Conservation (phyloP, 2,329 filamentous ascomycete species). For the Microascus cirrosus region DNA sequence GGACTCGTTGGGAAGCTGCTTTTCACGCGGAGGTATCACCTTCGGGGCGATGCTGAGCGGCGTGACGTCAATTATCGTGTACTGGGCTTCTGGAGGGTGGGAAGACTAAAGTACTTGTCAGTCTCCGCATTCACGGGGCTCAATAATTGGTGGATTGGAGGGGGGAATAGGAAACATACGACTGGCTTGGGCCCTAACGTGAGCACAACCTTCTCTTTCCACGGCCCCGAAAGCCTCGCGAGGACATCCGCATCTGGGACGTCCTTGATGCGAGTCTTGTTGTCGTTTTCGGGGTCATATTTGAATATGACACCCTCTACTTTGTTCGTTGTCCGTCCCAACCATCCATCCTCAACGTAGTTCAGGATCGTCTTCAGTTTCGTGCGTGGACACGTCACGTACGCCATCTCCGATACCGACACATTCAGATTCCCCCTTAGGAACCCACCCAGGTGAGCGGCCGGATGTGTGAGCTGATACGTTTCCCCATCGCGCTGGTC, state of each 20-base stretch:
- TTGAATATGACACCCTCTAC: conserved; percentile 85
- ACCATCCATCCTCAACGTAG: conserved; percentile 91
- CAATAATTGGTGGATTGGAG: neutral
- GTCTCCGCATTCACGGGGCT: conserved; percentile 3
- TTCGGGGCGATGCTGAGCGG: conserved; percentile 75
- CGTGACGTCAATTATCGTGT: conserved; percentile 76
- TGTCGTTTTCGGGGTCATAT: conserved; percentile 80
- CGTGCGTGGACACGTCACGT: conserved; percentile 80
- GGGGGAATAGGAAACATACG: conserved; percentile 32
- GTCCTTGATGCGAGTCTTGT: conserved; percentile 68
- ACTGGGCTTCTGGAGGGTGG: conserved; percentile 47
- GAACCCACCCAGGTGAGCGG: conserved; percentile 83
- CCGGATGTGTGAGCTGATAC: conserved; percentile 89
- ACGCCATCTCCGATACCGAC: conserved; percentile 81
- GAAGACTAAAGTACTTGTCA: conserved; percentile 24
- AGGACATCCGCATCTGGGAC: conserved; percentile 78
- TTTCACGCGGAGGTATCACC: conserved; percentile 61
- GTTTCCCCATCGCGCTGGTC: conserved; percentile 74
- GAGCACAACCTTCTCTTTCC: conserved; percentile 62
- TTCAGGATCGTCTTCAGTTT: conserved; percentile 85
- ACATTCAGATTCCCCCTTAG: conserved; percentile 80
- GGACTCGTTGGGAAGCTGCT: conserved; percentile 83
- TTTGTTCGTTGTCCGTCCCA: conserved; percentile 82
- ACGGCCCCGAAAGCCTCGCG: conserved; percentile 71
- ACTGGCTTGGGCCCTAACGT: conserved; percentile 47